These are phyloP conservation scores for Fraxinus baroniana DNA, from an alignment of 305 asterid species.

Conservation along the genomic window DNA sequence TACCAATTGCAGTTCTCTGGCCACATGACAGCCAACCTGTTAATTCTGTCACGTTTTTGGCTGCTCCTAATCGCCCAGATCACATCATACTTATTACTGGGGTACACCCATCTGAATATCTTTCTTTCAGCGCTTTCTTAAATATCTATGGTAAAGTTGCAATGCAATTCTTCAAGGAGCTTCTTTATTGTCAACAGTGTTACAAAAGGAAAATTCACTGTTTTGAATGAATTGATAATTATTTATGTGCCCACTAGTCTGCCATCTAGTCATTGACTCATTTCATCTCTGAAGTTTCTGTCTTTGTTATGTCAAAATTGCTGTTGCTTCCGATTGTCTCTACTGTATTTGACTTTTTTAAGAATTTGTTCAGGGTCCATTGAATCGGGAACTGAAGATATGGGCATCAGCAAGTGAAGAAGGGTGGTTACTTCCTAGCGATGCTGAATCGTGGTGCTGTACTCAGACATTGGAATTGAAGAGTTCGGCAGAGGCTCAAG, in stretches of 20 bases:
- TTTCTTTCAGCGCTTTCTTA: background rate
- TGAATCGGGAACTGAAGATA: slow-evolving; percentile 46
- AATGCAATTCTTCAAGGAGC: background rate
- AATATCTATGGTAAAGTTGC: background rate
- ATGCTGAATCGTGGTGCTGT: slow-evolving; percentile 49
- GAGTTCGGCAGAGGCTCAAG: slow-evolving; percentile 40
- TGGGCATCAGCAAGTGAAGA: slow-evolving; percentile 55
- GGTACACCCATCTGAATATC: slow-evolving; percentile 40
- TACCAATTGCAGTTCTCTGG: slow-evolving; percentile 76
- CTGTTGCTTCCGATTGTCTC: slow-evolving; percentile 8
- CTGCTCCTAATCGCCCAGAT: slow-evolving; percentile 80
- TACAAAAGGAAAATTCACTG: background rate
- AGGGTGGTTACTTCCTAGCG: slow-evolving; percentile 56
- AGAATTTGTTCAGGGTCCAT: slow-evolving; percentile 40
- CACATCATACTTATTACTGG: slow-evolving; percentile 92
- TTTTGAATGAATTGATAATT: background rate
- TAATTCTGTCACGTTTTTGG: slow-evolving; percentile 77
- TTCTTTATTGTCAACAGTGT: background rate
- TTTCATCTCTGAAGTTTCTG: background rate
- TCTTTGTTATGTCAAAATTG: background rate
- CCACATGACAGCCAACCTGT: slow-evolving; percentile 92
- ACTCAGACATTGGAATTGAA: slow-evolving; percentile 45
- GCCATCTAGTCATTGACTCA: background rate
- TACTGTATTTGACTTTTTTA: slow-evolving; percentile 14
- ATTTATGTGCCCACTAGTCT: background rate